phyloP scores from a whole-genome alignment of 2,329 filamentous ascomycete species.

The Exophiala bonariae region DNA sequence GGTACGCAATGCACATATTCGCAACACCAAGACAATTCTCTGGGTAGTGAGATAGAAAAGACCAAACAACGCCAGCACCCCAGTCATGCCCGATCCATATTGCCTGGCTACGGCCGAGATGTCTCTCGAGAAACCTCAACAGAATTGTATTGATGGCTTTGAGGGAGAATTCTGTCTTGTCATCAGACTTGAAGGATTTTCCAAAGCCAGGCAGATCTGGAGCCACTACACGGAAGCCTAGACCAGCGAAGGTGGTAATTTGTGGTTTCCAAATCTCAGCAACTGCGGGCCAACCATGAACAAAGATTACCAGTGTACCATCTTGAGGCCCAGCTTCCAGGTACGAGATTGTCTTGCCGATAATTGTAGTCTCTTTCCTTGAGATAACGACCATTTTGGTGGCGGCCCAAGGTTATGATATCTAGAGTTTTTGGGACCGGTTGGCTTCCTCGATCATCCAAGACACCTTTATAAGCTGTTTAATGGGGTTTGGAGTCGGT shows the following conservation, averaged over 20 bases:
- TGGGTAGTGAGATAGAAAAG: constrained; percentile 17
- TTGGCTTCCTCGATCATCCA: no score
- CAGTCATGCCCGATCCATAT: constrained; percentile 30
- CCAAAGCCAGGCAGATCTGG: constrained; percentile 43
- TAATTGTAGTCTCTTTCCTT: constrained; percentile 3
- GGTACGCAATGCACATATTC: constrained; percentile 43
- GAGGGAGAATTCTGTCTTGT: constrained; percentile 12
- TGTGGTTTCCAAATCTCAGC: constrained; percentile 47
- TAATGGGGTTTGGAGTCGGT: no score
- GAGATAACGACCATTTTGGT: constrained; percentile 4
- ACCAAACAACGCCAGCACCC: constrained; percentile 22
- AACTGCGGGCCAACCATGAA: constrained; percentile 53
- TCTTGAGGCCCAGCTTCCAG: constrained; percentile 14
- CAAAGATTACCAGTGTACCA: constrained; percentile 32
- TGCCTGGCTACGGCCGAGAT: constrained; percentile 18
- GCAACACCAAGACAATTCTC: constrained; percentile 16
- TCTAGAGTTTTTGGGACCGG: no score
- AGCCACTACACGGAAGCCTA: constrained; percentile 41
- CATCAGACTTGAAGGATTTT: constrained; percentile 6
- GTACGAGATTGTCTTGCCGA: constrained; percentile 17
- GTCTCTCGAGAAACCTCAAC: constrained; percentile 8
- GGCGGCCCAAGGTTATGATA: no score
- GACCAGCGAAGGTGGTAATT: constrained; percentile 39
- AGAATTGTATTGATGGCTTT: constrained; percentile 11
- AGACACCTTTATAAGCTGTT: no score